Evolutionary conservation across 768 basidiomycete species (phyloP), one percentile per base, ranked within the genome.

Genomic region (Baorangia bicolor): DNA sequence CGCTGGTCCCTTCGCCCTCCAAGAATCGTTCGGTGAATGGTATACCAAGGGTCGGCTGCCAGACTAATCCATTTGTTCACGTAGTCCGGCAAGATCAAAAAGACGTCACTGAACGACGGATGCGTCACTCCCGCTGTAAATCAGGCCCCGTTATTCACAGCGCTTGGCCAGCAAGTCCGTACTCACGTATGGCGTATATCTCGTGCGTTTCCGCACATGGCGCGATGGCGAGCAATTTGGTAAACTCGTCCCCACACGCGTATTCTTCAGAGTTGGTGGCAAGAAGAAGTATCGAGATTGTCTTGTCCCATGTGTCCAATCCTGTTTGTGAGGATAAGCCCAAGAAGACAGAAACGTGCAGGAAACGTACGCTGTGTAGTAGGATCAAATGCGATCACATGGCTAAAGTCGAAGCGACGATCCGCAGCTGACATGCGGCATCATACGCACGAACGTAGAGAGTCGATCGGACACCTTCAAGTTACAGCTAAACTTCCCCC

Each of bases 241-340:
- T 27, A 57, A 74, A 78, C 51, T 78, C 69, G 4, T 55, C 54
- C 59, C 74, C 74, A 9, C 67, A 61, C 2, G 73, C 71, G 59
- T 75, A 77, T 35, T 77, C 77, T 21, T 75, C 71, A 3, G 74
- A 75, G 57, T 77, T 76, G 64, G 79, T 65, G 12, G 74, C 72
- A n/a, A 78, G 68, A 11, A 75, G 59, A 1, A 75, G 75, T 13
- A 66, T 65, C 37, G 66, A 63, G 12, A 69, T 59, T 18, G 49
- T 46, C 38, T 55, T 61, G n/a, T 46, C 58, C 66, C 69, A 69
- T 13, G 71, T 67, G 10, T 59, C 57, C 20, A 71, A 50, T 10
- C 71, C 74, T 70, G 30, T 49, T 23, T 4, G 42, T 54, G 53
- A 41, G 2, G 11, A 20, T 59, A 56, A 69, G 40, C 58, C 33